Evolutionary conservation across 805 yeast genomes (phyloP), one percentile per base, ranked within the genome.

Genomic region (Candida qinlingensis): DNA sequence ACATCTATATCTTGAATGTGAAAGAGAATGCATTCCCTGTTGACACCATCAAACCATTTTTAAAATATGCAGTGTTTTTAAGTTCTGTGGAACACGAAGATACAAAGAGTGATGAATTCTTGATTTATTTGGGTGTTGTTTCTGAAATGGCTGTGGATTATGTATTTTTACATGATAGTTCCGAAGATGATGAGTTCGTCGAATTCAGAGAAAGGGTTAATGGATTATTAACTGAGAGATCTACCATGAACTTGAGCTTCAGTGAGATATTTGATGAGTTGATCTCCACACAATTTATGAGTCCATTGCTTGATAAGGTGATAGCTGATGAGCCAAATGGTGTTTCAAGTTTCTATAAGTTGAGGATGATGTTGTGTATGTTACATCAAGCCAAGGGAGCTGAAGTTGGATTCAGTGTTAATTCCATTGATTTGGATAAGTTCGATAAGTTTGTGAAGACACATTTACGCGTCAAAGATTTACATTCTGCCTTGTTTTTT

Each of bases 141-240:
- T 57, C 65, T 6, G 76, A 74, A 49, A 49, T 72, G 3, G 65
- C 67, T 0, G 50, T 55, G 12, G 80, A 77, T 51, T 69, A 59
- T 50, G 65, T 65, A 31, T 71, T 67, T 47, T 51, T 72, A 37
- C 50, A 44, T 38, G 51, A 30, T n/a, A 50, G 10, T 11, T 8
- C 7, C 6, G n/a, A 28, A 7, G 37, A 33, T 44, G 52, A 43
- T 6, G 35, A 26, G 1, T 25, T 49, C 3, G 25, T 43, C 3
- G 25, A 12, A 8, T 41, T 49, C n/a, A 39, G 43, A 28, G 38
- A 38, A 6, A 36, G 19, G 3, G 39, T 36, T 6, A 26, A 31
- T 28, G 19, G 25, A 5, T 8, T 36, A 35, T 10, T 37, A 12
- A n/a, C 36, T 7, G 3, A 13, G 11, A 19, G 9, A 8, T 4